These are phyloP conservation scores for Backusella sp. DNA, from an alignment of 192 early-diverging fungal species.

Conservation along the genomic window DNA sequence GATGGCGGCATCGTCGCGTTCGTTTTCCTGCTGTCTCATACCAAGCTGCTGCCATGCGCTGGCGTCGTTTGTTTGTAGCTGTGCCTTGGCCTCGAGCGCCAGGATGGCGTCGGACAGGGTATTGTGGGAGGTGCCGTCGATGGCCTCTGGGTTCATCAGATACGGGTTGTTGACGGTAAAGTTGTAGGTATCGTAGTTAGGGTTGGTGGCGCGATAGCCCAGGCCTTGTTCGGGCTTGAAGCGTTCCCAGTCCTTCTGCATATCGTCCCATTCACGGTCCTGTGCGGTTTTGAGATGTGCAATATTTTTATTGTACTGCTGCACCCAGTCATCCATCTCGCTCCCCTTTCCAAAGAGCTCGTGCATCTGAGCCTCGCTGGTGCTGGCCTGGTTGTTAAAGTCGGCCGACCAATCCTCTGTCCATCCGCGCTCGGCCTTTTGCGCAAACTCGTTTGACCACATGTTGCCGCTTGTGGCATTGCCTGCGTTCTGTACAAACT, in stretches of 20 bases:
- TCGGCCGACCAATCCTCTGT: conserved; percentile 15
- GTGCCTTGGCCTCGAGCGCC: conserved; percentile 83
- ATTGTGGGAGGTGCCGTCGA: conserved; percentile 49
- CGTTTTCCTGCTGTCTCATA: conserved; percentile 91
- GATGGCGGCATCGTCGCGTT: conserved; percentile 90
- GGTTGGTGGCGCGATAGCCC: conserved; percentile 51
- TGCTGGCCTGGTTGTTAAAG: conserved; percentile 2
- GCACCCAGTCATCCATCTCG: conserved; percentile 65
- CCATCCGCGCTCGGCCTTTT: conserved; percentile 28
- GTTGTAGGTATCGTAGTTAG: conserved; percentile 62
- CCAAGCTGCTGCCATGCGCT: conserved; percentile 84
- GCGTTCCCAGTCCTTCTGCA: conserved; percentile 72
- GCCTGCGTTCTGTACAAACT: conserved; percentile 22
- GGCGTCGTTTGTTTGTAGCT: conserved; percentile 74
- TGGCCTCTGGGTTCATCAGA: conserved; percentile 47
- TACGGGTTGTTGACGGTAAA: conserved; percentile 84
- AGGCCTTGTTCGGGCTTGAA: conserved; percentile 33
- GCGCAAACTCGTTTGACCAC: conserved; percentile 31
- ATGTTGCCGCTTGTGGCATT: conserved; percentile 20
- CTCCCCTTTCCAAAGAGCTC: conserved; percentile 51
- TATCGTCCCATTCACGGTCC: conserved; percentile 67
- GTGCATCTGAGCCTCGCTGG: conserved; percentile 34
- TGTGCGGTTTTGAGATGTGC: conserved; percentile 60
- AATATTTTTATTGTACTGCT: conserved; percentile 69
- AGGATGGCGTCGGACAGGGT: conserved; percentile 84